Evolutionary conservation across 2,329 filamentous ascomycete genomes (phyloP), one percentile per base, ranked within the genome.

Genomic region (Myotisia sp.): DNA sequence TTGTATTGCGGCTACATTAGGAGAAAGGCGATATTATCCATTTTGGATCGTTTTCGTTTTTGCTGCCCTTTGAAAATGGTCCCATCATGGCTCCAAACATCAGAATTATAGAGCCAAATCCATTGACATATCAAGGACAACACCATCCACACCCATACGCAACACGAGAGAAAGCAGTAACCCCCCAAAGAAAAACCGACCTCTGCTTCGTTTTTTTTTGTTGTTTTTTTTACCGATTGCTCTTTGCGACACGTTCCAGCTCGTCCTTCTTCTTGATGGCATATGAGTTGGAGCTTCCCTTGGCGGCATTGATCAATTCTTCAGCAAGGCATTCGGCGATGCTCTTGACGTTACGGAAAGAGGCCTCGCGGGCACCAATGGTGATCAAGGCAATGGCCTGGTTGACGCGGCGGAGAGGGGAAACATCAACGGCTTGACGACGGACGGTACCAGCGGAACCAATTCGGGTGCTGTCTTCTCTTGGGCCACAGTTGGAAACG

Each of bases 191-290:
- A 53, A 53, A 57, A 48, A 53, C 49, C 55, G 49, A 58, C 49
- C 45, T n/a, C n/a, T n/a, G n/a, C n/a, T n/a, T n/a, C 29, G 32
- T 33, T 31, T 36, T 37, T 43, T 53, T 45, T 50, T 47, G 39
- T 50, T 45, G 46, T 86, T 32, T 32, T 23, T 23, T 32, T 86
- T 95, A 98, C 80, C 90, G 83, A 80, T 98, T 98, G 77, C 76
- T 84, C 84, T 98, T 98, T 71, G 90, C 90, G 58, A 98, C 90
- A 90, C 90, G 90, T 81, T 98, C 90, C 72, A 98, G 70, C 81
- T 98, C 92, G 68, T 98, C 90, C 87, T 98, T 98, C 85, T 98
- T 98, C 85, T 98, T 98, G 79, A 98, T 98, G 60, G 92, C 90
- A 67, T 95, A 98, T 53, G 86, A 94, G 85, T 98, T 98, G 72